A percentile compares a stretch with the other conserved stretches of the same genome.
Evolutionary conservation across 2,329 filamentous ascomycete species (phyloP).

Genomic region (Cladophialophora immunda): DNA sequence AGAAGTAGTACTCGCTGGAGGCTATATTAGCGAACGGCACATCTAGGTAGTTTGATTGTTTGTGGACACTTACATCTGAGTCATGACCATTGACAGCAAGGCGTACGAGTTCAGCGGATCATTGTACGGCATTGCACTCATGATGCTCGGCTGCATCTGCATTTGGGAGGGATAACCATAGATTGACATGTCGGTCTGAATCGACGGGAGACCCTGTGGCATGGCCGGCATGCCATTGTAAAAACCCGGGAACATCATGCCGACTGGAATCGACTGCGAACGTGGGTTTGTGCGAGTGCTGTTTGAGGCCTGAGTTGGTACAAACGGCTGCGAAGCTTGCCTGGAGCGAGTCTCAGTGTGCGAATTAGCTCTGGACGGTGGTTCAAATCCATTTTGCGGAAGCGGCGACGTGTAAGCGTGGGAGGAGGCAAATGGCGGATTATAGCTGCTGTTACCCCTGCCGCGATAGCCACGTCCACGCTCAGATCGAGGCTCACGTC

Average conservation of each 20-base stretch:
- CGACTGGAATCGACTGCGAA: slow-evolving; percentile 68
- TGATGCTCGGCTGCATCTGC: slow-evolving; percentile 52
- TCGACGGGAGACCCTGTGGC: slow-evolving; percentile 32
- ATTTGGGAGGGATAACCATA: slow-evolving; percentile 63
- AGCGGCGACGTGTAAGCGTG: slow-evolving; percentile 52
- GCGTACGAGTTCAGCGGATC: slow-evolving; percentile 67
- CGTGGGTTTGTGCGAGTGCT: slow-evolving; percentile 55
- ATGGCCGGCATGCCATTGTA: slow-evolving; percentile 46
- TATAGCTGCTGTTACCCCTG: slow-evolving; percentile 51
- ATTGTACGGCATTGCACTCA: slow-evolving; percentile 67
- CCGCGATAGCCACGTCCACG: slow-evolving; percentile 52
- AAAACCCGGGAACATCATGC: slow-evolving; percentile 36
- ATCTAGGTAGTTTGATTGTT: not conserved
- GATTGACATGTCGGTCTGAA: slow-evolving; percentile 43
- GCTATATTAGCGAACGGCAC: slow-evolving; percentile 29
- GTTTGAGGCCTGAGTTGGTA: slow-evolving; percentile 28
- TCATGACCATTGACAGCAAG: slow-evolving; percentile 66
- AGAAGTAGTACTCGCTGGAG: slow-evolving; percentile 93
- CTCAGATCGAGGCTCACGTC: slow-evolving; percentile 50
- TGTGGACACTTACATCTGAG: slow-evolving; percentile 61
- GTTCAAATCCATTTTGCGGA: slow-evolving; percentile 51
- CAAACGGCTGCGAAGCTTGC: slow-evolving; percentile 45
- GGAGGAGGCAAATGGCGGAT: slow-evolving; percentile 42
- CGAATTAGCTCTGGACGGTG: slow-evolving; percentile 49
- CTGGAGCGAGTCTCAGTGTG: slow-evolving; percentile 53